Evolutionary conservation across 2,329 filamentous ascomycete species (phyloP).

Genomic region (Aspergillus sp.): DNA sequence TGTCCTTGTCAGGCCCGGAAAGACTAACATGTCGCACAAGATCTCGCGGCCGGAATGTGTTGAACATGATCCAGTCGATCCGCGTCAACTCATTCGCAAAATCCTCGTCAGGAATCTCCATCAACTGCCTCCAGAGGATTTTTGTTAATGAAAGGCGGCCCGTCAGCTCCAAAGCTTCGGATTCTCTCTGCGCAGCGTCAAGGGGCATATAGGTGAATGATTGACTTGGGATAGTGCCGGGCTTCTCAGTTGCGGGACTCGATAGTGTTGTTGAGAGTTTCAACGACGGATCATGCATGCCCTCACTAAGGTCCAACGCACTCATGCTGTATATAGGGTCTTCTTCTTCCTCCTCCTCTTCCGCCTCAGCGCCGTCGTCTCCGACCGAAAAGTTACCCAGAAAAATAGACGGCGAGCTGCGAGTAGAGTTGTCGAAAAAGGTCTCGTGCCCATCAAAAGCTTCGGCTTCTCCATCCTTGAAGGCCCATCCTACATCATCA

Average conservation of each 20-base stretch:
- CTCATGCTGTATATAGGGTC: conserved; percentile 45
- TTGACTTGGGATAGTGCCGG: conserved; percentile 46
- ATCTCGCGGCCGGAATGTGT: conserved; percentile 88
- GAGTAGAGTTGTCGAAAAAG: conserved; percentile 46
- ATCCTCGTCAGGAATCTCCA: conserved; percentile 81
- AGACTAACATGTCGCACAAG: conserved; percentile 89
- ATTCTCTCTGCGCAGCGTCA: conserved; percentile 81
- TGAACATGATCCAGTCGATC: conserved; percentile 99
- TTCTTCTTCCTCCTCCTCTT: conserved; percentile 40
- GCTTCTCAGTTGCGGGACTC: conserved; percentile 42
- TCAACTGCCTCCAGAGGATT: conserved; percentile 84
- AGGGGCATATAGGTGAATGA: conserved; percentile 47
- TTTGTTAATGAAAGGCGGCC: conserved; percentile 76
- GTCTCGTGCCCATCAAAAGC: conserved; percentile 47
- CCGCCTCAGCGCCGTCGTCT: conserved; percentile 29
- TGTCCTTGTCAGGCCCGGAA: conserved; percentile 52
- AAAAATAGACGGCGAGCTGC: conserved; percentile 44
- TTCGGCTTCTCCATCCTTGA: conserved; percentile 68
- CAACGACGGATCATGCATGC: conserved; percentile 42
- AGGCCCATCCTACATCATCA: conserved; percentile 93
- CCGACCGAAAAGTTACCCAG: conserved; percentile 28
- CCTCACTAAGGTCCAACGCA: conserved; percentile 45
- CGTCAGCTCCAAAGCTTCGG: conserved; percentile 71
- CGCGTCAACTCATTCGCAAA: conserved; percentile 90
- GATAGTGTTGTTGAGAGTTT: conserved; percentile 46